phyloP scores from a whole-genome alignment of 345 rosid genomes.

The Leavenworthia alabamica region DNA sequence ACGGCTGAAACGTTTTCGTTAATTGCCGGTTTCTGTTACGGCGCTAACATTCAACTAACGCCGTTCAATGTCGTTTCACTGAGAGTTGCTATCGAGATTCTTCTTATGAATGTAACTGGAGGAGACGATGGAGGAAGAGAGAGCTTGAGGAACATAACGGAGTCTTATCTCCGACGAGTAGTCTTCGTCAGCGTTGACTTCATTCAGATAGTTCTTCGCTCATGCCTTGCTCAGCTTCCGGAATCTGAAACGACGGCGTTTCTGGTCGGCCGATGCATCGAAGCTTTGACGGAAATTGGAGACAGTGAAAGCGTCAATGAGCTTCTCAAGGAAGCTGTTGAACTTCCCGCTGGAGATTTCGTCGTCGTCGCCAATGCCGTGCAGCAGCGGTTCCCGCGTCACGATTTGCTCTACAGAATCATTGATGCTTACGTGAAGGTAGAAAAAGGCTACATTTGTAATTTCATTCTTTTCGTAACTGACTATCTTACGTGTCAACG shows the following conservation, averaged over 20 bases:
- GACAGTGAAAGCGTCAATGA: constrained; percentile 34
- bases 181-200: constrained; percentile 38
- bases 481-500: neutral
- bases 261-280: constrained; percentile 52
- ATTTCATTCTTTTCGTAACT: neutral
- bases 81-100: constrained; percentile 61
- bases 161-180: constrained; percentile 52
- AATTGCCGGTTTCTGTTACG: constrained; percentile 57
- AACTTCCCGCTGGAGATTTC: constrained; percentile 44
- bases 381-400: constrained; percentile 43
- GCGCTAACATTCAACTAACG: constrained; percentile 45
- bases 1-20: constrained; percentile 61
- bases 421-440: constrained; percentile 77
- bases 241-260: constrained; percentile 67
- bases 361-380: constrained; percentile 45
- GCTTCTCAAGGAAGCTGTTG: constrained; percentile 43
- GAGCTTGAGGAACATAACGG: constrained; percentile 48
- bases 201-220: constrained; percentile 46
- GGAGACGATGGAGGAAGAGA: constrained; percentile 36
- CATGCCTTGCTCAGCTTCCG: constrained; percentile 55
- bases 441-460: constrained; percentile 3
- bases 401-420: constrained; percentile 60
- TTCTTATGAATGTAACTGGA: constrained; percentile 45
- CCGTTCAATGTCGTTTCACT: constrained; percentile 67
- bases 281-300: constrained; percentile 35